Conservation (phyloP, 345 rosid genomes). For the Rhizophora mangle region DNA sequence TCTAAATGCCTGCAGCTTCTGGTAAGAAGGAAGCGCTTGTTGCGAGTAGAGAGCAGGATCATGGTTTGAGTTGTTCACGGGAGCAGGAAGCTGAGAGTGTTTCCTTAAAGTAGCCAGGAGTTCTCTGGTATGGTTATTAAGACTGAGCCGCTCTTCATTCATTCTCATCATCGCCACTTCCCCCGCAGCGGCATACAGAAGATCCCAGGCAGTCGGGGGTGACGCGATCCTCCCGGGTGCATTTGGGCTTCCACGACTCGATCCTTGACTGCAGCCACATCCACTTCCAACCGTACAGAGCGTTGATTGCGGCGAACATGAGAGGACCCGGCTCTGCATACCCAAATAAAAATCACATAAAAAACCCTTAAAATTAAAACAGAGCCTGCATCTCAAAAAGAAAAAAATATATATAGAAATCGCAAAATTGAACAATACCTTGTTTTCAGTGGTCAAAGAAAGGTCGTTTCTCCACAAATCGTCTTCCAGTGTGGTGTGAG, state of each 20-base stretch:
- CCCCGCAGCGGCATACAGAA: constrained; percentile 53
- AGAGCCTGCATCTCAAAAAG: background rate
- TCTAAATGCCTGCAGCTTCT: constrained; percentile 52
- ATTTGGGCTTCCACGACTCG: constrained; percentile 32
- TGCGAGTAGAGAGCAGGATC: constrained; percentile 27
- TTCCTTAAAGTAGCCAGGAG: constrained; percentile 25
- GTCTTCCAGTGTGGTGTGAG: constrained; percentile 40
- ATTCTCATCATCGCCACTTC: constrained; percentile 38
- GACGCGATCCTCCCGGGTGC: constrained; percentile 28
- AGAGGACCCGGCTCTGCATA: constrained; percentile 34
- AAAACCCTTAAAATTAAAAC: background rate
- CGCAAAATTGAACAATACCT: constrained; percentile 30
- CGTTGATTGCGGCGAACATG: constrained; percentile 59
- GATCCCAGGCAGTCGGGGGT: constrained; percentile 58
- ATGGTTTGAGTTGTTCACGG: constrained; percentile 26
- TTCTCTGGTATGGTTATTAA: constrained; percentile 15
- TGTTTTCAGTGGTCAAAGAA: constrained; percentile 19
- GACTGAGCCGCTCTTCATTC: constrained; percentile 4
- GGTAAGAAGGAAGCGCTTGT: constrained; percentile 41
- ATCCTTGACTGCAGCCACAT: constrained; percentile 33
- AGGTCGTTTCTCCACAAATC: constrained; percentile 22
- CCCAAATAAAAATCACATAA: background rate
- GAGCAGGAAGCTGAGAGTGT: constrained; percentile 26
- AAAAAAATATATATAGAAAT: background rate
- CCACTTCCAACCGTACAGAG: constrained; percentile 35